A percentile compares a stretch with the other conserved stretches of the same genome.
Conservation (phyloP, 768 basidiomycete species). For the Nevesoporus exiguus region DNA sequence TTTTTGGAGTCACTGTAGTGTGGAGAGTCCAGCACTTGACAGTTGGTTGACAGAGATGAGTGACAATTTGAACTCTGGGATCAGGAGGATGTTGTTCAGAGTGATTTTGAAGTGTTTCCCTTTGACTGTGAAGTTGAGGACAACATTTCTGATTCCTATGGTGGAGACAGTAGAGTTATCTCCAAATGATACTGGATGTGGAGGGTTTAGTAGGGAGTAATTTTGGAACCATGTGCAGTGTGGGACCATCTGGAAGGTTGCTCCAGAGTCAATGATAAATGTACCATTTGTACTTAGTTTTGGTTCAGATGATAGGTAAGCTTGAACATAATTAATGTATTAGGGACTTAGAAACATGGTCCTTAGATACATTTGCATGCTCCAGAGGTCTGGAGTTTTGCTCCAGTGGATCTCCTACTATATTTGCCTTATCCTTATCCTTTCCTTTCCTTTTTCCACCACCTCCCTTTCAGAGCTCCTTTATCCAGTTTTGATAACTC, state of each 20-base stretch:
- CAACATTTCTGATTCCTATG: neutral
- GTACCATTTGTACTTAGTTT: neutral
- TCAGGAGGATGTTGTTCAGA: neutral
- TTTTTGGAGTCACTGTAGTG: too few species aligned
- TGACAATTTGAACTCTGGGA: neutral
- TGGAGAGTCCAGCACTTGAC: neutral
- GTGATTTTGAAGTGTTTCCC: neutral
- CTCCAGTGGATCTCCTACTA: neutral
- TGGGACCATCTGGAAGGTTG: neutral
- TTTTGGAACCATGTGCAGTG: neutral
- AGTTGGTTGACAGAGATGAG: neutral
- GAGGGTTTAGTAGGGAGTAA: neutral
- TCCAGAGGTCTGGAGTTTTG: neutral
- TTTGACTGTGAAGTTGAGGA: neutral
- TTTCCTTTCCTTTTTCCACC: too few species aligned
- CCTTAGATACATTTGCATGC: neutral
- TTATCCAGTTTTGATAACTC: too few species aligned
- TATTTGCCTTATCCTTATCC: too few species aligned
- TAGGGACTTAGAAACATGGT: neutral
- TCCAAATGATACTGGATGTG: too few species aligned
- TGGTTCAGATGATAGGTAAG: neutral
- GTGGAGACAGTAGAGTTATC: neutral
- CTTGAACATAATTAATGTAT: neutral
- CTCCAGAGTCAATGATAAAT: neutral
- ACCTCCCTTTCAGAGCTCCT: too few species aligned